Evolutionary conservation across 2,329 filamentous ascomycete species (phyloP), one percentile per base, ranked within the genome.

Genomic region (Microsporum ferrugineum): DNA sequence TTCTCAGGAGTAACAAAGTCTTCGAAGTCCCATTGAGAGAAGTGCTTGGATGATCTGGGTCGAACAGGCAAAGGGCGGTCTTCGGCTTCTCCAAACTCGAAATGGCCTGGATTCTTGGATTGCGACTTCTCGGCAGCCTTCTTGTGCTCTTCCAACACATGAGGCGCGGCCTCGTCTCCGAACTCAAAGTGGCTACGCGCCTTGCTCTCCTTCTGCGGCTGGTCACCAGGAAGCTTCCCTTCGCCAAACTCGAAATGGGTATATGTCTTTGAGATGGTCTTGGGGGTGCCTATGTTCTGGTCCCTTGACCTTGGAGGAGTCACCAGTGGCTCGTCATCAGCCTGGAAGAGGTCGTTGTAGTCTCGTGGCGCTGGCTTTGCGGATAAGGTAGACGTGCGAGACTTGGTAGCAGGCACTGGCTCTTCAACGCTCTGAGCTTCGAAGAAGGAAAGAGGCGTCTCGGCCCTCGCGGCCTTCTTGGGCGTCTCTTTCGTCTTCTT

Each of bases 1-100:
- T 95, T 96, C 65, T 87, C 82, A 0, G 92, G 92, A 0, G 91
- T 96, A 14, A 79, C 78, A 68, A 95, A 95, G 75, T 96, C 91
- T 63, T 89, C 84, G 73, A 97, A 97, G 57, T 85, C 84, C 91
- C 92, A 96, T 64, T 89, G 86, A 65, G 85, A 85, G 62, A 80
- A 78, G 71, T 89, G 86, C 38, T 63, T 64, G 29, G 60, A 59
- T 5, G 62, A 62, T 47, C 61, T 58, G 10, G 64, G 60, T 0
- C 61, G 61, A n/a, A 61, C 34, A 23, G 61, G 59, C 14, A 59
- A 31, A 14, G 58, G 43, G 3, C 53, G 17, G 8, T 58, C 51
- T 34, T 27, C 41, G 5, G 38, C 59, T 12, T 65, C 57, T 27
- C 63, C 64, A 31, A 65, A 62, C 43, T 64, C 64, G 49, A 64